Conservation (phyloP, 768 basidiomycete genomes). For the Kwoniella sp. region DNA sequence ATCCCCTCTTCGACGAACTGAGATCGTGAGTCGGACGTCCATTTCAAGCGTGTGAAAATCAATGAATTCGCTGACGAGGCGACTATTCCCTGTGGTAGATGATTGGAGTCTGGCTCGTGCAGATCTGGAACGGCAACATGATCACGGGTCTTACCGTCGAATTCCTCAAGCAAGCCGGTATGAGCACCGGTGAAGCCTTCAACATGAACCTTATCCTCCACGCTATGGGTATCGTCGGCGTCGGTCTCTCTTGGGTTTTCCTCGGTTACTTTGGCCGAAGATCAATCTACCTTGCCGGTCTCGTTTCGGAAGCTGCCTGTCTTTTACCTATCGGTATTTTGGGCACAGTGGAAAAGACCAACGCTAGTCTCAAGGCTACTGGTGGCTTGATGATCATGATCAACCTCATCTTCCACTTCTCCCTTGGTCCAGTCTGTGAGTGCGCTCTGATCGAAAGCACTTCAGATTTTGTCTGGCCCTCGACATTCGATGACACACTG, state of each 20-base stretch:
- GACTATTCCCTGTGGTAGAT: constrained; percentile 17
- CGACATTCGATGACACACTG: too few species aligned
- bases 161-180: constrained; percentile 34
- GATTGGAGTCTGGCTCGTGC: constrained; percentile 33
- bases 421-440: constrained; percentile 34
- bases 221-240: constrained; percentile 33
- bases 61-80: not conserved
- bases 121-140: constrained; percentile 34
- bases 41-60: not conserved
- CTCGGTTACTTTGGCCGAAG: not conserved
- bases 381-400: constrained; percentile 30
- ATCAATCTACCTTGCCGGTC: not conserved
- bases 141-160: constrained; percentile 36
- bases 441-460: constrained; percentile 3
- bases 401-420: constrained; percentile 34
- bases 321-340: constrained; percentile 33
- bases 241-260: not conserved
- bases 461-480: not conserved
- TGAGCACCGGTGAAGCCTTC: constrained; percentile 30
- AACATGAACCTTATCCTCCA: constrained; percentile 35
- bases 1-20: constrained; percentile 44
- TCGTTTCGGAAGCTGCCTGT: not conserved
- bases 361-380: constrained; percentile 18
- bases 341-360: constrained; percentile 22
- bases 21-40: constrained; percentile 34